Evolutionary conservation across 305 asterid species (phyloP), one percentile per base, ranked within the genome.

Genomic region (Ruellia speciosa): DNA sequence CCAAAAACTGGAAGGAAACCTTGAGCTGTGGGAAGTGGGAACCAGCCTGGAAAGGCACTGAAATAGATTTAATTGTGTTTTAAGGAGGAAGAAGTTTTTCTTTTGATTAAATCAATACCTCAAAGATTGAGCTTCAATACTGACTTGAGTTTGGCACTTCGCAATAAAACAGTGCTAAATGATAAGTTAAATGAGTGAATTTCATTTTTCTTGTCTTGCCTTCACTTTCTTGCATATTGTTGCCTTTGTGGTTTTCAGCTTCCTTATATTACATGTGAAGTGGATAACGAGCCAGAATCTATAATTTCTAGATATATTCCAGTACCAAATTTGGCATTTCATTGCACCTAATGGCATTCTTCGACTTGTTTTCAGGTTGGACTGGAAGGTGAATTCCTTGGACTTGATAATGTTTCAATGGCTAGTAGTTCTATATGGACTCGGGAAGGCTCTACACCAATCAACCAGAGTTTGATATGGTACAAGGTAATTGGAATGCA

Each of bases 331-430:
- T 43, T 43, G 14, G 11, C 49, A 43, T 39, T 7, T 39, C 13
- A 12, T 39, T 39, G 10, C 45, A n/a, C 16, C 16, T 0, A n/a
- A 43, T 12, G 49, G 12, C 11, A 3, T 43, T 43, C 48, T 65
- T 8, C 14, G 13, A 20, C 31, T 37, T 49, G 3, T 4, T 54
- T 65, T 56, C 77, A 86, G 95, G 85, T 83, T 66, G 94, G 95
- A 56, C 64, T 80, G 49, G 90, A 86, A 81, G 95, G 95, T 18
- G 95, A 84, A 70, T 60, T 58, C 69, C 81, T 86, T 54, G 94
- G 80, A 50, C 90, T 86, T 66, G 65, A 78, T 40, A 78, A 81
- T 60, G 20, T 51, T 31, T 59, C 77, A 50, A 73, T 70, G 37
- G 86, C 84, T 33, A 86, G 81, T 47, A 86, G 94, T 64, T 79